Percentiles rank a stretch among this genome's conserved stretches.
Evolutionary conservation across 2,329 filamentous ascomycete genomes (phyloP).

Genomic region (Aureobasidium sp.): DNA sequence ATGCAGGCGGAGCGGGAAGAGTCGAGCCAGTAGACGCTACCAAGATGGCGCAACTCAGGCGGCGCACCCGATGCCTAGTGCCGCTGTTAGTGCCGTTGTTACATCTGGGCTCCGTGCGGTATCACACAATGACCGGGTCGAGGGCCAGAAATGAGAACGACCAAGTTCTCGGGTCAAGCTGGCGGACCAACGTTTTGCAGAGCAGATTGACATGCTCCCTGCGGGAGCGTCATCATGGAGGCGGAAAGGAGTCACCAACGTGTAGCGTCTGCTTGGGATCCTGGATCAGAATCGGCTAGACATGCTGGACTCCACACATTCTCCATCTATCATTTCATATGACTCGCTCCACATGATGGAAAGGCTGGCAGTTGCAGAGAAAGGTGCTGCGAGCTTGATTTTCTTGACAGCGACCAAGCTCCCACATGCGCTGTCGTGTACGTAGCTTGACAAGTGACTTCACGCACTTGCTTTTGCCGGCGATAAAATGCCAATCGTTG

Average conservation of each 20-base stretch:
- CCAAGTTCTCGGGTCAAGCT: conserved; percentile 12
- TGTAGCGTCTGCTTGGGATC: conserved; percentile 2
- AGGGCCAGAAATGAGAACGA: conserved; percentile 12
- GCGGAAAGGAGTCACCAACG: conserved; percentile 7
- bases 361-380: background rate
- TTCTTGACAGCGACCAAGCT: conserved; percentile 6
- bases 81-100: conserved; percentile 4
- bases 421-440: conserved; percentile 9
- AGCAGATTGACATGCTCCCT: conserved; percentile 11
- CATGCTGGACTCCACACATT: conserved; percentile 12
- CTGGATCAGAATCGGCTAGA: conserved; percentile 3
- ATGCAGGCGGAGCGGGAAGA: conserved; percentile 12
- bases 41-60: conserved; percentile 14
- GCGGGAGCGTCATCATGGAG: conserved; percentile 13
- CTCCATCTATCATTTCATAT: conserved; percentile 1
- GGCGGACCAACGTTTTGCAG: conserved; percentile 13
- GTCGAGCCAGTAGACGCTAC: conserved; percentile 12
- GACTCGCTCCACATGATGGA: conserved; percentile 10
- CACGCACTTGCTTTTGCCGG: conserved; percentile 6
- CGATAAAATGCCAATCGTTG: conserved; percentile 3
- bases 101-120: conserved; percentile 12
- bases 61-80: conserved; percentile 12
- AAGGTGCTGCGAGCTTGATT: conserved; percentile 6
- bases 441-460: conserved; percentile 10
- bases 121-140: conserved; percentile 15